Base-by-base conservation (phyloP, 1,284 basidiomycete genomes). In the Heterobasidion irregulare region DNA sequence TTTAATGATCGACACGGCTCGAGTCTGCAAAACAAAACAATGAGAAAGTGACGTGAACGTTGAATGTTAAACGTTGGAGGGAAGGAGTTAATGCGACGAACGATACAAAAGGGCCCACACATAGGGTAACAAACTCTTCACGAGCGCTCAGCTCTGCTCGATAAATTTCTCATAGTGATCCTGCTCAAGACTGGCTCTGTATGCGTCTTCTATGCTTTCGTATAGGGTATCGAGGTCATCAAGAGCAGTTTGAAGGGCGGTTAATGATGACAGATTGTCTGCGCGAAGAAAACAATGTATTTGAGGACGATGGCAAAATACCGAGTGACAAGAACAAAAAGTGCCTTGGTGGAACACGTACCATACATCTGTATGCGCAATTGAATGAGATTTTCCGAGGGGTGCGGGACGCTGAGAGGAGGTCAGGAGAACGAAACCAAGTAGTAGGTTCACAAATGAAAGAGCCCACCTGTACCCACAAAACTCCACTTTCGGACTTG, bases 321-420 rank as follows among this genome's bases (percentile, higher is more conserved):
- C 18, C 3, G 46, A 47, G 10, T 9, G 5, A 26, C 26, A 5
- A 26, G 26, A 26, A 26, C 26, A 26, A 26, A 26, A 26, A 26
- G 26, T 26, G 26, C 26, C 6, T 26, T 26, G 36, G 26, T 19
- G 15, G 32, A 26, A 18, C 26, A 80, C 94, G 64, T 67, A 98
- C 94, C 94, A 66, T 96, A 96, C 95, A 98, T 99, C 80, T 98
- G 96, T 59, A 99, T 91, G 16, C 97, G 87, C 47, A 98, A 76
- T 66, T 98, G 92, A 63, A 98, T 97, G 67, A 92, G 88, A 64
- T 92, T 91, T 75, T 99, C 96, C 18, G 94, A 97, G 6, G 96
- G 95, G 72, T 98, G 95, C 1, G 96, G 96, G 41, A 85, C 91
- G 64, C 92, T 94, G 62, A 8, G 19, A 26, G 4, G 4, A 5